These are phyloP conservation scores for Phytopythium vexans DNA, from an alignment of 352 stramenopile species.

Conservation along the genomic window DNA sequence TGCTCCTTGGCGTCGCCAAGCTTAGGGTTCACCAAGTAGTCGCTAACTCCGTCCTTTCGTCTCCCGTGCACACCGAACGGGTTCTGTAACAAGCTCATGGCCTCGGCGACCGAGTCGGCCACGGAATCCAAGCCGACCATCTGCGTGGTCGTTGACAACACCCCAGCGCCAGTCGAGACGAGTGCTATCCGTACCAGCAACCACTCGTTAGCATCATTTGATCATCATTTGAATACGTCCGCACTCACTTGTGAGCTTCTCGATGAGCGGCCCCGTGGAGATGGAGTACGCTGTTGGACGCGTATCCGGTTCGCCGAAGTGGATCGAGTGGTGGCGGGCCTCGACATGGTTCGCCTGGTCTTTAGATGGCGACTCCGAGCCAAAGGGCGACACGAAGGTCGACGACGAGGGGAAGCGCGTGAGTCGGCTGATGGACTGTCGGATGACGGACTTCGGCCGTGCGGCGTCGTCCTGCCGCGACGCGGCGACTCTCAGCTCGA, in stretches of 20 bases:
- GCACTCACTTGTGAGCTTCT: constrained; percentile 15
- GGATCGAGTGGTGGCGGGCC: constrained; percentile 11
- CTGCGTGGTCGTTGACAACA: constrained; percentile 21
- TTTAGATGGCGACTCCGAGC: neutral
- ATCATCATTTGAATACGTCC: neutral
- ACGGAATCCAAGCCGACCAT: constrained; percentile 19
- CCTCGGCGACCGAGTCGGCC: constrained; percentile 26
- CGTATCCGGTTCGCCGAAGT: constrained; percentile 5
- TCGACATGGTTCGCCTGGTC: neutral
- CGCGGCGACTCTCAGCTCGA: constrained; percentile 24
- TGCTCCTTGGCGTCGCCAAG: constrained; percentile 23
- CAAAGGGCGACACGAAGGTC: neutral
- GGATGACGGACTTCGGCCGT: constrained; percentile 6
- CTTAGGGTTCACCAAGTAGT: constrained; percentile 21
- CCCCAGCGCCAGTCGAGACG: constrained; percentile 4
- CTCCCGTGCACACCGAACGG: constrained; percentile 7
- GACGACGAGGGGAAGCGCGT: constrained; percentile 1
- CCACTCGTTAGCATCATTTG: neutral
- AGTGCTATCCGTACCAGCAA: neutral
- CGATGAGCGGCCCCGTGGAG: constrained; percentile 11
- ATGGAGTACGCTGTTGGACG: constrained; percentile 2
- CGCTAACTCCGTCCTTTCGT: constrained; percentile 17
- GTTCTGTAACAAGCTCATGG: constrained; percentile 30
- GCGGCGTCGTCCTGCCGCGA: constrained; percentile 12
- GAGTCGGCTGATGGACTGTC: neutral